Conservation (phyloP, 768 basidiomycete genomes). For the Xerocomus brunneocitrinus region DNA sequence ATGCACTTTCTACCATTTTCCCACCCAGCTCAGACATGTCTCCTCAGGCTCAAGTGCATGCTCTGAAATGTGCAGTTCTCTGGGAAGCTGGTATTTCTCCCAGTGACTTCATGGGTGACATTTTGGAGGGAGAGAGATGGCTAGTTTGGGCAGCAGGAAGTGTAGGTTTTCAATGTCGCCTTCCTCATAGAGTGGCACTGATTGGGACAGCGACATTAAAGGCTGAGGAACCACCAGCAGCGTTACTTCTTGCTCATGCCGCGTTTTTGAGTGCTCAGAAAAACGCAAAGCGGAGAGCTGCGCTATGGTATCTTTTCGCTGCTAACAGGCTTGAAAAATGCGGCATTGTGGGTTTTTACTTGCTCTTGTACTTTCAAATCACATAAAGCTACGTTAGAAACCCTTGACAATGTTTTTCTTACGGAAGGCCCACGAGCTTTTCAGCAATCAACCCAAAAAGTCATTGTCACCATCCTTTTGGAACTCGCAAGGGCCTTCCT, state of each 20-base stretch:
- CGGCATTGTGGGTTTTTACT: slow-evolving; percentile 61
- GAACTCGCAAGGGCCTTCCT: slow-evolving; percentile 57
- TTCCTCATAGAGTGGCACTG: slow-evolving; percentile 16
- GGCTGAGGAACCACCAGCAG: slow-evolving; percentile 80
- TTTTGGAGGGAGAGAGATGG: slow-evolving; percentile 79
- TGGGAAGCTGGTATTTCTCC: slow-evolving; percentile 68
- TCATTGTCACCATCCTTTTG: slow-evolving; percentile 76
- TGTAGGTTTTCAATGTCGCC: slow-evolving; percentile 42
- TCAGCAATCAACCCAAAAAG: slow-evolving; percentile 47
- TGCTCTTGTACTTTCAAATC: slow-evolving; percentile 3
- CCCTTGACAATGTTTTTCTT: slow-evolving; percentile 80
- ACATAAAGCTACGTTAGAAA: slow-evolving; percentile 48
- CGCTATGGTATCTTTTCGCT: slow-evolving; percentile 74
- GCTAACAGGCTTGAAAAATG: slow-evolving; percentile 78
- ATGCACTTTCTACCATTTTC: slow-evolving; percentile 51
- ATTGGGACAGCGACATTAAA: slow-evolving; percentile 35
- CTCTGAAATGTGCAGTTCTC: slow-evolving; percentile 63
- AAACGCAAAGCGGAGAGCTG: slow-evolving; percentile 55
- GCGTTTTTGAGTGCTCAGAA: slow-evolving; percentile 64
- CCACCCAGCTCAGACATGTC: slow-evolving; percentile 44
- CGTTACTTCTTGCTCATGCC: slow-evolving; percentile 76
- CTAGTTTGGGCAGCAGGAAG: slow-evolving; percentile 80
- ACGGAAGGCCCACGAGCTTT: slow-evolving; percentile 64
- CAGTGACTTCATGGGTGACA: slow-evolving; percentile 52
- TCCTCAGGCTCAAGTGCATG: slow-evolving; percentile 63